phyloP scores from a whole-genome alignment of 371 early-diverging fungal genomes.

The Actinomucor elegans region DNA sequence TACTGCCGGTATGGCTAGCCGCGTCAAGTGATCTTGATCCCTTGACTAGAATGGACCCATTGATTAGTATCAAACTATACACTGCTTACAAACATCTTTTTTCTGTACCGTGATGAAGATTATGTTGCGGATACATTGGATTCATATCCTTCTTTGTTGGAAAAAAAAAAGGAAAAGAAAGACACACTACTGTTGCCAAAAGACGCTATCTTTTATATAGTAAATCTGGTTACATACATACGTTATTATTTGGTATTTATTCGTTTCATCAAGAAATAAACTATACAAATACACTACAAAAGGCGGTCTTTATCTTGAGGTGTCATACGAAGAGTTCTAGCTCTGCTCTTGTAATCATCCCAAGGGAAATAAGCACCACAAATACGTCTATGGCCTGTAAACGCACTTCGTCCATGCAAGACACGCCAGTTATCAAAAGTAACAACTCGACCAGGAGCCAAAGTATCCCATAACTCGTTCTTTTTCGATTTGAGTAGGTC shows the following conservation, averaged over 20 bases:
- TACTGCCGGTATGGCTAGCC: background rate
- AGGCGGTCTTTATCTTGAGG: conserved; percentile 42
- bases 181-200: no score
- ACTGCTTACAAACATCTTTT: background rate
- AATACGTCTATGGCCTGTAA: conserved; percentile 77
- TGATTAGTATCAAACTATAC: background rate
- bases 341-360: conserved; percentile 79
- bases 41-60: background rate
- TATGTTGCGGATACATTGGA: no score
- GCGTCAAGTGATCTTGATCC: conserved; percentile 12
- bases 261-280: no score
- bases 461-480: conserved; percentile 69
- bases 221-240: no score
- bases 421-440: conserved; percentile 89
- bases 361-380: conserved; percentile 79
- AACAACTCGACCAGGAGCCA: conserved; percentile 74
- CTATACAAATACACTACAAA: conserved; percentile 24
- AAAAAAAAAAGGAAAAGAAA: no score
- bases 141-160: no score
- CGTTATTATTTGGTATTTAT: no score
- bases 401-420: conserved; percentile 80
- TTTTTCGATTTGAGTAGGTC: conserved; percentile 52
- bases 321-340: conserved; percentile 33
- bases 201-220: no score
- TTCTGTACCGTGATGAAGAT: background rate